phyloP scores from a whole-genome alignment of 2,329 filamentous ascomycete genomes.

The Ampelomyces quisqualis region DNA sequence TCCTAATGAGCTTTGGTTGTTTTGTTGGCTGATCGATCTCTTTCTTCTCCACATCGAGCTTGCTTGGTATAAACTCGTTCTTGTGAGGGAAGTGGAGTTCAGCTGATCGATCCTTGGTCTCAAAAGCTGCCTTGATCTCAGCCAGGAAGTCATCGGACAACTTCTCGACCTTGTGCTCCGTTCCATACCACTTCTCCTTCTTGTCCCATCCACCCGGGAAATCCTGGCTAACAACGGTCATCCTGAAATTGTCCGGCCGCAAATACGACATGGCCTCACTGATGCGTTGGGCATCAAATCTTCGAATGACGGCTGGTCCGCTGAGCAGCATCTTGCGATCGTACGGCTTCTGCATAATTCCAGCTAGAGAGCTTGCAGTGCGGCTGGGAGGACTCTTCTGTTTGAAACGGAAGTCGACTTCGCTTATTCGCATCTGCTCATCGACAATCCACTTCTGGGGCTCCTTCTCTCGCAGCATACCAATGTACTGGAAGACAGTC shows the following conservation, averaged over 20 bases:
- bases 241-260: conserved; percentile 83
- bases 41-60: conserved; percentile 92
- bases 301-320: conserved; percentile 71
- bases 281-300: conserved; percentile 78
- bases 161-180: conserved; percentile 82
- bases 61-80: conserved; percentile 94
- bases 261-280: conserved; percentile 70
- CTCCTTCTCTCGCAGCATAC: conserved; percentile 74
- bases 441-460: conserved; percentile 93
- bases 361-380: conserved; percentile 82
- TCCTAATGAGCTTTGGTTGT: conserved; percentile 77
- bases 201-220: conserved; percentile 81
- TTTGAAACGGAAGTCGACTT: conserved; percentile 92
- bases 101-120: conserved; percentile 61
- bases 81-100: conserved; percentile 84
- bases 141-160: conserved; percentile 74
- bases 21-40: conserved; percentile 74
- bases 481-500: conserved; percentile 86
- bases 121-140: conserved; percentile 66
- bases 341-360: conserved; percentile 87
- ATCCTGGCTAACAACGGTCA: conserved; percentile 79
- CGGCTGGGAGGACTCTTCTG: conserved; percentile 88
- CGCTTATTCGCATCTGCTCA: conserved; percentile 84
- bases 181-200: conserved; percentile 97
- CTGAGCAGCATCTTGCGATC: conserved; percentile 87